A percentile compares a stretch with the other conserved stretches of the same genome.
Evolutionary conservation across 1,284 basidiomycete genomes (phyloP).

Genomic region (Austroboletus rostrupii): DNA sequence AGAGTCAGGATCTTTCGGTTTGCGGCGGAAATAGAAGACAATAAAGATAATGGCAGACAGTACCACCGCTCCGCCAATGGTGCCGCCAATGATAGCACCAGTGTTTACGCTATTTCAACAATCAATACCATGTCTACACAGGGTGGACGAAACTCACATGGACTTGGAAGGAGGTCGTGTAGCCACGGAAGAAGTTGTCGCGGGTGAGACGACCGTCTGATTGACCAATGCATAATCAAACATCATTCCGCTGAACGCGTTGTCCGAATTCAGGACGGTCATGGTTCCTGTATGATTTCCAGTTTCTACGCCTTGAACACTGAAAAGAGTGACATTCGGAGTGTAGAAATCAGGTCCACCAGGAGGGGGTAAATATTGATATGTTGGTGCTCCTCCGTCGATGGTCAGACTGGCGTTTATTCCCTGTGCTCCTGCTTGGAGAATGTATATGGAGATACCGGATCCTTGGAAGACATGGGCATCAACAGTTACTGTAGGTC

Average conservation of each 20-base stretch:
- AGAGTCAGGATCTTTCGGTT: too few relatives aligned
- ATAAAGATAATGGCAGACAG: neutral
- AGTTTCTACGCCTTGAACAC: conserved; percentile 9
- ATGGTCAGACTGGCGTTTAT: conserved; percentile 14
- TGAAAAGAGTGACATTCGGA: conserved; percentile 17
- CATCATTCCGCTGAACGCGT: conserved; percentile 23
- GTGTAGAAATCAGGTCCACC: conserved; percentile 5
- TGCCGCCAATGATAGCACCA: neutral
- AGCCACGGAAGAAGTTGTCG: neutral
- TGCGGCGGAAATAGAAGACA: neutral
- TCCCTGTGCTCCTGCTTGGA: conserved; percentile 16
- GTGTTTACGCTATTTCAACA: neutral
- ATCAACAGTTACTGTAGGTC: neutral
- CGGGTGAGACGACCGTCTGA: conserved; percentile 13
- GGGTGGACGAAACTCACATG: neutral
- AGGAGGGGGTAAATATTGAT: conserved; percentile 8
- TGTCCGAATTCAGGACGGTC: conserved; percentile 9
- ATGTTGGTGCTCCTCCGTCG: conserved; percentile 7
- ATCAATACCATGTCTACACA: neutral
- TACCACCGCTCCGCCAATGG: neutral
- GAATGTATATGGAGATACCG: conserved; percentile 17
- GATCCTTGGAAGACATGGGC: conserved; percentile 14
- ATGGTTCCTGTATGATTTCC: conserved; percentile 14
- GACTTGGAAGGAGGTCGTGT: neutral
- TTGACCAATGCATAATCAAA: conserved; percentile 25